These are phyloP conservation scores for Trapa bicornis DNA, from an alignment of 345 rosid genomes.

Conservation along the genomic window DNA sequence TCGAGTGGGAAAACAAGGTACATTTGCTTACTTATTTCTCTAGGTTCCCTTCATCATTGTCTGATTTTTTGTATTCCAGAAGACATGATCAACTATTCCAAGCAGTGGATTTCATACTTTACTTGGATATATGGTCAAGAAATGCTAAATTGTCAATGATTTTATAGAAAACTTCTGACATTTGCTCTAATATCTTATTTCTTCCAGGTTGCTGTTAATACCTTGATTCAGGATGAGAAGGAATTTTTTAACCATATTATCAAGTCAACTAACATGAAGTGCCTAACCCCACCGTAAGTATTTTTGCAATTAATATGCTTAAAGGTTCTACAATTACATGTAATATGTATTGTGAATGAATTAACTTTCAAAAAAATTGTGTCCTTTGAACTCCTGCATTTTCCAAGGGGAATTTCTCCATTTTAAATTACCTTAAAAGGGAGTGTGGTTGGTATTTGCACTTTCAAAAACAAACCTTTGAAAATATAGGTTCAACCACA, in stretches of 20 bases:
- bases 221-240: conserved; percentile 52
- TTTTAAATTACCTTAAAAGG: too few species aligned
- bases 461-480: too few species aligned
- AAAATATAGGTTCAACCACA: too few species aligned
- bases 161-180: not conserved
- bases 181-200: not conserved
- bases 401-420: not conserved
- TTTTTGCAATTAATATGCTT: not conserved
- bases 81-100: not conserved
- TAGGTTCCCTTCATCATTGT: not conserved
- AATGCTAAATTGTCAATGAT: not conserved
- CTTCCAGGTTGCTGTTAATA: conserved; percentile 66
- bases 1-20: conserved; percentile 99
- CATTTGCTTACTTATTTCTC: not conserved
- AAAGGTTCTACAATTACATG: not conserved
- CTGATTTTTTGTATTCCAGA: not conserved
- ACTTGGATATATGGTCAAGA: not conserved
- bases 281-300: conserved; percentile 68
- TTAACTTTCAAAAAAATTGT: not conserved
- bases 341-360: not conserved
- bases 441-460: too few species aligned
- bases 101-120: not conserved
- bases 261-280: conserved; percentile 71
- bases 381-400: not conserved
- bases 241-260: conserved; percentile 58